Evolutionary conservation across 1,284 basidiomycete genomes (phyloP), one percentile per base, ranked within the genome.

Genomic region (Termitomyces sp.): DNA sequence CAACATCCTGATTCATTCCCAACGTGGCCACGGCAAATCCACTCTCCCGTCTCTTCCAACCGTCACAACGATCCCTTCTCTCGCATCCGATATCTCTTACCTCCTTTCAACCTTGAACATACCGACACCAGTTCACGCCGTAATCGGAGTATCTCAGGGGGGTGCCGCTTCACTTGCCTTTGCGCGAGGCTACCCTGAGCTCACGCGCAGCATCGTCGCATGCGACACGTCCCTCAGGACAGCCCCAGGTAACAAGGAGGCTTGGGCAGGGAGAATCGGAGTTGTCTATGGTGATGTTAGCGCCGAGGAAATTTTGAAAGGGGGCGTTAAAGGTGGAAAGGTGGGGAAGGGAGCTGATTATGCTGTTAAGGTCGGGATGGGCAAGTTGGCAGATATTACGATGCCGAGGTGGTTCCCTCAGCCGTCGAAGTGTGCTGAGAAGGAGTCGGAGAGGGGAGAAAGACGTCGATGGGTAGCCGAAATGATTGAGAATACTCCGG

Each of bases 61-160:
- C 2, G 56, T 59, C 5, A 68, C 58, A 6, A 62, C 65, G 3
- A 73, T 74, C 30, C 64, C 65, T 1, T 59, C 64, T 24, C 69
- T 78, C 16, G 76, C 77, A 8, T 64, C 68, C 35, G 77, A 79
- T 56, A 71, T 79, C 31, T 58, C 65, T 1, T 19, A 62, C 26
- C 57, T 72, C 37, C 62, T 72, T 47, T 54, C 64, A 3, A 60
- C 58, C 6, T 64, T 76, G 5, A 46, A 57, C 1, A 72, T 77
- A 26, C 59, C 69, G 0, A 66, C 59, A 1, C 68, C 70, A 1
- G 67, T 74, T 18, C 71, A 75, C 43, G 60, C 70, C 14, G 60
- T 78, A 19, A 72, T 79, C 30, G 77, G 77, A 10, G 77, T 78
- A 3, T 78, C 76, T 1, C 76, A 78, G 55, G 77, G 77, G 0